Percentiles rank a stretch among this genome's conserved stretches.
These are phyloP conservation scores for Neurospora cerealis DNA, from an alignment of 495 filamentous ascomycete genomes.

Conservation along the genomic window DNA sequence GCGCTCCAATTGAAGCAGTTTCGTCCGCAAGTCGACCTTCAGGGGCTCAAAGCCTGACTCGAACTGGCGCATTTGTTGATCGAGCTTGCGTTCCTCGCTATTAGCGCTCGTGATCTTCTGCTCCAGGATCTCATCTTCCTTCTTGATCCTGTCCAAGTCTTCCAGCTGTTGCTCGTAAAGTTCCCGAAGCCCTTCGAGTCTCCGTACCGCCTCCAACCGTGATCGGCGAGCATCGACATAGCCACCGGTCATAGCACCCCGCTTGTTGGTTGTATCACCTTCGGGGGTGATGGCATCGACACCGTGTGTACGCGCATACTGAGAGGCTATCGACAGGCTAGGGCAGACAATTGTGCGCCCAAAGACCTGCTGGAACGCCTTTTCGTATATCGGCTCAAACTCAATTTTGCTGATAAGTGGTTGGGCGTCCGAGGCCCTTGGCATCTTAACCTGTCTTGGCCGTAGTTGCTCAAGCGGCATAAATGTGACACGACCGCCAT, in stretches of 20 bases:
- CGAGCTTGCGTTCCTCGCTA: slow-evolving; percentile 70
- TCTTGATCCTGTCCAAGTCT: slow-evolving; percentile 27
- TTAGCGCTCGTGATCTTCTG: slow-evolving; percentile 78
- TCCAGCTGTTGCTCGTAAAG: slow-evolving; percentile 57
- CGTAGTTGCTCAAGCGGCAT: slow-evolving; percentile 81
- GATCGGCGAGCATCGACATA: slow-evolving; percentile 79
- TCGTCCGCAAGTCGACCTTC: slow-evolving; percentile 59
- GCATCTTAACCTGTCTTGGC: slow-evolving; percentile 59
- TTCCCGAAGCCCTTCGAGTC: slow-evolving; percentile 63
- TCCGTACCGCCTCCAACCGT: slow-evolving; percentile 70
- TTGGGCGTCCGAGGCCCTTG: slow-evolving; percentile 75
- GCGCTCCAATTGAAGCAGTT: slow-evolving; percentile 59
- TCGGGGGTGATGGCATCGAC: slow-evolving; percentile 90
- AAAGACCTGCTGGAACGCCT: slow-evolving; percentile 87
- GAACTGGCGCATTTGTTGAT: slow-evolving; percentile 66
- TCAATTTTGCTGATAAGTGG: slow-evolving; percentile 79
- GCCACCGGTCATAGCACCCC: slow-evolving; percentile 88
- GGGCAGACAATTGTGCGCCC: slow-evolving; percentile 93
- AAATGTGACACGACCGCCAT: slow-evolving; percentile 83
- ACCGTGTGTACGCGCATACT: slow-evolving; percentile 83
- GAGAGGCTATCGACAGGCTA: slow-evolving; percentile 70
- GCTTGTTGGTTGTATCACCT: slow-evolving; percentile 86
- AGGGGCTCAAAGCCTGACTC: slow-evolving; percentile 78
- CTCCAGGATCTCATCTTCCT: slow-evolving; percentile 63
- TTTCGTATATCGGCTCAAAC: slow-evolving; percentile 66